phyloP scores from a whole-genome alignment of 148 eudicot species.

The Chenopodium suecicum region DNA sequence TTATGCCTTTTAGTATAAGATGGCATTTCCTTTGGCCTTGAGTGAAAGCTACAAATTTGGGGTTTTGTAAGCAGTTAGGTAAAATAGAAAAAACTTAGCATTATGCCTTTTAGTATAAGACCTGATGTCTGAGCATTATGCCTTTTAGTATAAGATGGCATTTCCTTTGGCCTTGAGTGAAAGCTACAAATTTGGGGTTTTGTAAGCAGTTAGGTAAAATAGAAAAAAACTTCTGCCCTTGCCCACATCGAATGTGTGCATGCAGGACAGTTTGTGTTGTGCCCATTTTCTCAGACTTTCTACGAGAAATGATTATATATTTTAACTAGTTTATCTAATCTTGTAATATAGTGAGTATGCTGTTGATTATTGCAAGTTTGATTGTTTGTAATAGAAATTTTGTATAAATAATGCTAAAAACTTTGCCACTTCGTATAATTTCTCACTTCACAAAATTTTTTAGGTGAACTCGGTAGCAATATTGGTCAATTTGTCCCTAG shows the following conservation, averaged over 20 bases:
- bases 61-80: background rate
- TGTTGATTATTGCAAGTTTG: constrained; percentile 16
- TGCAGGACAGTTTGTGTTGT: background rate
- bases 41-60: background rate
- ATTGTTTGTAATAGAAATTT: background rate
- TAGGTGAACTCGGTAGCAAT: constrained; percentile 69
- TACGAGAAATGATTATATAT: background rate
- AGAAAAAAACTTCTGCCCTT: background rate
- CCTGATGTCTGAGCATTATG: too few species aligned
- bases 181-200: background rate
- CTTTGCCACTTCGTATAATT: background rate
- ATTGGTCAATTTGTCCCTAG: constrained; percentile 74
- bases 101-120: background rate
- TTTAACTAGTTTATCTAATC: background rate
- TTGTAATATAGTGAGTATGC: background rate
- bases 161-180: background rate
- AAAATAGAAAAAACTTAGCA: background rate
- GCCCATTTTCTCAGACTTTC: background rate
- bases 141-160: background rate
- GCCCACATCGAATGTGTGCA: background rate
- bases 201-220: background rate
- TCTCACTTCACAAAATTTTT: background rate
- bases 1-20: background rate
- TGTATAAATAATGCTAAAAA: background rate
- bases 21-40: background rate